Evolutionary conservation across 306 rosid genomes (phyloP).

Genomic region (Begonia fuchsioides): DNA sequence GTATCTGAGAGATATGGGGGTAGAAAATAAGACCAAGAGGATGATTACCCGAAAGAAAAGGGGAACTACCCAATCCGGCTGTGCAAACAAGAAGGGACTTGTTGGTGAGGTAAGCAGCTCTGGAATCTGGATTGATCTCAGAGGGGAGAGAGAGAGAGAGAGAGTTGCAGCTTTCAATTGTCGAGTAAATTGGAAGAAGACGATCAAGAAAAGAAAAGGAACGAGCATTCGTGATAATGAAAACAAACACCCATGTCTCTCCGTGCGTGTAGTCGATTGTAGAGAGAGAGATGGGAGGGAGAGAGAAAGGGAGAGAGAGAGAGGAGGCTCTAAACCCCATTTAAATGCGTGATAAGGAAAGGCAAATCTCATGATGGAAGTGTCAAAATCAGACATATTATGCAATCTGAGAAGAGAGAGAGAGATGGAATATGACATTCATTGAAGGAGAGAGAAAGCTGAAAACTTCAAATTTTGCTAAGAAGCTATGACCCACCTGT

Average conservation of each 20-base stretch:
- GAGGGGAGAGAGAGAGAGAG: slow-evolving; percentile 18
- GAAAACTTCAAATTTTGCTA: too few species aligned
- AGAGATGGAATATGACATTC: slow-evolving; percentile 40
- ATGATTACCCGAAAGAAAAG: slow-evolving; percentile 92
- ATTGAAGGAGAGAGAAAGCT: not conserved
- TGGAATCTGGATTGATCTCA: slow-evolving; percentile 18
- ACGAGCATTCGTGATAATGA: slow-evolving; percentile 19
- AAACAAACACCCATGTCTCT: slow-evolving; percentile 13
- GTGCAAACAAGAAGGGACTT: slow-evolving; percentile 26
- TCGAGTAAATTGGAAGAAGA: too few species aligned
- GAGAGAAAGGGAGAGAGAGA: too few species aligned
- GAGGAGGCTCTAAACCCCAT: slow-evolving; percentile 22
- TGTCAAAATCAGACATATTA: slow-evolving; percentile 78
- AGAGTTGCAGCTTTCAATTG: slow-evolving; percentile 3
- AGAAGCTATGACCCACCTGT: too few species aligned
- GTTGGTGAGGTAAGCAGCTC: slow-evolving; percentile 81
- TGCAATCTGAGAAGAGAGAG: slow-evolving; percentile 43
- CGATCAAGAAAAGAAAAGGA: too few species aligned
- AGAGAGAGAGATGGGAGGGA: slow-evolving; percentile 16
- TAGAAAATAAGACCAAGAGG: slow-evolving; percentile 50
- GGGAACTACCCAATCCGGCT: slow-evolving; percentile 44
- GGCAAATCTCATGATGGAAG: slow-evolving; percentile 75
- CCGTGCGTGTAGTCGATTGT: slow-evolving; percentile 1
- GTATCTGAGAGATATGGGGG: slow-evolving; percentile 64
- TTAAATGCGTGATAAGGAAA: slow-evolving; percentile 79